Conservation (phyloP, 805 yeast genomes). For the Suhomyces pyralidae region DNA sequence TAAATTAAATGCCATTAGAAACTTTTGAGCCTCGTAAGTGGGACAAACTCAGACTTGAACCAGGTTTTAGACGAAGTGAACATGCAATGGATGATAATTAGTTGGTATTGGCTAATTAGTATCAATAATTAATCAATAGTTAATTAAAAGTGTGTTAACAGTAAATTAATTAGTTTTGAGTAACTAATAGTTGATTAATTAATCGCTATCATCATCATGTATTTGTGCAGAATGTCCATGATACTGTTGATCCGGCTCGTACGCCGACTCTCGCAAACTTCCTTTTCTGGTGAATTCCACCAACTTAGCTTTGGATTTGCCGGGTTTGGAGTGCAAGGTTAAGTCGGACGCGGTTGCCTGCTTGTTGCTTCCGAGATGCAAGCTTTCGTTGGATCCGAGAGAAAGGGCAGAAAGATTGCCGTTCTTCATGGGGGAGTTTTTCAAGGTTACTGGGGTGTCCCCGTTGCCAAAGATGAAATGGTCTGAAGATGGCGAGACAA, state of each 20-base stretch:
- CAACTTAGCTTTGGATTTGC: constrained; percentile 34
- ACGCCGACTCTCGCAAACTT: constrained; percentile 39
- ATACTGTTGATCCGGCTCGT: constrained; percentile 26
- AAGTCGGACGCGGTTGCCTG: constrained; percentile 2
- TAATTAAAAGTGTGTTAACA: too few relatives aligned
- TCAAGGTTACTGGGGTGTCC: constrained; percentile 8
- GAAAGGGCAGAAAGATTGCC: constrained; percentile 22
- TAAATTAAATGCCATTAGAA: not conserved
- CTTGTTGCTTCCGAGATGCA: constrained; percentile 5
- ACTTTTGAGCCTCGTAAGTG: not conserved
- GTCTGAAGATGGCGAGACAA: constrained; percentile 12
- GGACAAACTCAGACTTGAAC: not conserved
- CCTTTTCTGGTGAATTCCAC: constrained; percentile 48
- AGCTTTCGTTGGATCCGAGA: constrained; percentile 12
- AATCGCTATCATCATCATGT: constrained; percentile 22
- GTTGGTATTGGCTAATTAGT: not conserved
- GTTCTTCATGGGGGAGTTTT: constrained; percentile 9
- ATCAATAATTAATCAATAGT: too few relatives aligned
- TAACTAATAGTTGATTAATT: too few relatives aligned
- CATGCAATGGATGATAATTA: constrained; percentile 1
- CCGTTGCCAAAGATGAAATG: constrained; percentile 5
- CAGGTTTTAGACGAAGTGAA: not conserved
- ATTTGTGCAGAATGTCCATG: constrained; percentile 35
- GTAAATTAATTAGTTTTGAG: too few relatives aligned
- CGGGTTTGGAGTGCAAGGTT: not conserved